Percentiles rank a stretch among this genome's conserved stretches.
Evolutionary conservation across 352 stramenopile genomes (phyloP).

Genomic region (Pythium sukuiense): DNA sequence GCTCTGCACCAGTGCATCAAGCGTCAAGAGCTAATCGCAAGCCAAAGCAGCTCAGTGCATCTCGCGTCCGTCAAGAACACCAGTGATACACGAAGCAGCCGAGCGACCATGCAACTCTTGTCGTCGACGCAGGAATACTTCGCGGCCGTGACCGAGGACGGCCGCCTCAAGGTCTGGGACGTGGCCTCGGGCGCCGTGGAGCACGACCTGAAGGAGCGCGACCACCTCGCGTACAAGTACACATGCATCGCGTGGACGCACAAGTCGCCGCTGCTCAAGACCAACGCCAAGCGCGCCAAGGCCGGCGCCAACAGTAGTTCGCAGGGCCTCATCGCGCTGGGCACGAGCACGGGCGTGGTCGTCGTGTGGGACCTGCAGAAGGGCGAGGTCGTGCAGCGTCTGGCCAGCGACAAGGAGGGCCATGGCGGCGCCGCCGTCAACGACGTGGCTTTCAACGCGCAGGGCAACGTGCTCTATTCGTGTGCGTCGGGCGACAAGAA

Average conservation of each 20-base stretch:
- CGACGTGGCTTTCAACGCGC: slow-evolving; percentile 71
- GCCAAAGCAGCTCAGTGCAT: slow-evolving; percentile 3
- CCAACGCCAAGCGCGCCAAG: slow-evolving; percentile 52
- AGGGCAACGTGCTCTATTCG: slow-evolving; percentile 67
- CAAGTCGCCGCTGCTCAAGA: slow-evolving; percentile 36
- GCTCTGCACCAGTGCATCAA: slow-evolving; percentile 69
- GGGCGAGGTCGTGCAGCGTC: slow-evolving; percentile 60
- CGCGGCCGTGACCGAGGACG: slow-evolving; percentile 78
- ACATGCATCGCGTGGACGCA: slow-evolving; percentile 73
- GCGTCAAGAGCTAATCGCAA: slow-evolving; percentile 11
- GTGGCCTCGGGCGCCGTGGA: slow-evolving; percentile 64
- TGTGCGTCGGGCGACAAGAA: slow-evolving; percentile 66
- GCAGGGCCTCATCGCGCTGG: slow-evolving; percentile 65
- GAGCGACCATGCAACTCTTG: slow-evolving; percentile 66
- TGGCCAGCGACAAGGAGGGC: slow-evolving; percentile 49
- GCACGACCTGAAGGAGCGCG: slow-evolving; percentile 79
- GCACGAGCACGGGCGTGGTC: slow-evolving; percentile 63
- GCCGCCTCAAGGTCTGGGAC: slow-evolving; percentile 83
- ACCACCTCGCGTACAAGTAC: slow-evolving; percentile 86
- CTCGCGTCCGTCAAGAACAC: slow-evolving; percentile 15
- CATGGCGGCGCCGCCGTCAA: slow-evolving; percentile 43
- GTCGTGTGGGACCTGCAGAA: slow-evolving; percentile 76
- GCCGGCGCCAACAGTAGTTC: slow-evolving; percentile 32
- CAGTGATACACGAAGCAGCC: not conserved
- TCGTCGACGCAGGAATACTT: slow-evolving; percentile 75